A percentile compares a stretch with the other conserved stretches of the same genome.
These are phyloP conservation scores for Auricularia heimuer DNA, from an alignment of 768 basidiomycete species.

Conservation along the genomic window DNA sequence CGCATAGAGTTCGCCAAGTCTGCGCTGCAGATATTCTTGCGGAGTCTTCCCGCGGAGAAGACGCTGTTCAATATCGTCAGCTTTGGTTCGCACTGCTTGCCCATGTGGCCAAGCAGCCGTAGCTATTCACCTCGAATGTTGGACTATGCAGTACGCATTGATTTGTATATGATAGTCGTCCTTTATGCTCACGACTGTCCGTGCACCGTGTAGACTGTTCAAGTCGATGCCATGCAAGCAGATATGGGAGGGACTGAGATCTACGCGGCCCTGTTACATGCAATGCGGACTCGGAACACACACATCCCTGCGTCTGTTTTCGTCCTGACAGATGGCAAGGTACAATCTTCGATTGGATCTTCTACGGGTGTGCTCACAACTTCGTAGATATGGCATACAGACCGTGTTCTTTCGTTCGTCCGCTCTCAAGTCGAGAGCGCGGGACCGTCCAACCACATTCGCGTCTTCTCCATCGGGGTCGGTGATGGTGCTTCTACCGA, in stretches of 20 bases:
- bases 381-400: background rate
- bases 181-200: background rate
- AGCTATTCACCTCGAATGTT: background rate
- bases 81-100: slow-evolving; percentile 1
- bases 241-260: slow-evolving; percentile 13
- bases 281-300: slow-evolving; percentile 1
- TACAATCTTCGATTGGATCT: background rate
- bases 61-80: slow-evolving; percentile 8
- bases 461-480: slow-evolving; percentile 11
- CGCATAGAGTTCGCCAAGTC: slow-evolving; percentile 9
- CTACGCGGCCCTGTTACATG: slow-evolving; percentile 1
- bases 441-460: slow-evolving; percentile 1
- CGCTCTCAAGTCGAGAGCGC: background rate
- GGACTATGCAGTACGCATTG: background rate
- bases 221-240: background rate
- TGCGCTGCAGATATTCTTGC: slow-evolving; percentile 10
- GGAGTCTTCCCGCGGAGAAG: slow-evolving; percentile 7
- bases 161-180: background rate
- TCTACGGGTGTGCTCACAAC: background rate
- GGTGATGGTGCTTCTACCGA: slow-evolving; percentile 9
- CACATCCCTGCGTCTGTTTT: slow-evolving; percentile 7
- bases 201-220: background rate
- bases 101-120: slow-evolving; percentile 3
- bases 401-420: background rate
- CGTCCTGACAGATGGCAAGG: slow-evolving; percentile 10